phyloP scores from a whole-genome alignment of 768 basidiomycete species.

The Brasilioporus rufonigricans region DNA sequence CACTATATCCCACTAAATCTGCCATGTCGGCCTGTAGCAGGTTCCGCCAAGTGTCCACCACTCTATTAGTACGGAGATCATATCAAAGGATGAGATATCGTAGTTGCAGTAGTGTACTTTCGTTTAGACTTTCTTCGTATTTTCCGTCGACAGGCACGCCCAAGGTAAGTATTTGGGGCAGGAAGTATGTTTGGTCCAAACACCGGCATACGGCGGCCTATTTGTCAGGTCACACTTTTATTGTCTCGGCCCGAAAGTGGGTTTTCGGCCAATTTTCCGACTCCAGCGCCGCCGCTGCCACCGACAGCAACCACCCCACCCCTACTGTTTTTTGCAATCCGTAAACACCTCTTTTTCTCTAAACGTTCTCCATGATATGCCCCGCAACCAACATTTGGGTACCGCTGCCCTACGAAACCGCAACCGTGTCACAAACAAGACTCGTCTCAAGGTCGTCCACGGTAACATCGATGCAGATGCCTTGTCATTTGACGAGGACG shows the following conservation, averaged over 20 bases:
- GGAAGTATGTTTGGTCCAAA: slow-evolving; percentile 30
- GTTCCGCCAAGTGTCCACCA: neutral
- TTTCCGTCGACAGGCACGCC: neutral
- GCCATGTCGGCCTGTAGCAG: neutral
- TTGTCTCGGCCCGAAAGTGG: slow-evolving; percentile 52
- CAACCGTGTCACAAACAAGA: slow-evolving; percentile 92
- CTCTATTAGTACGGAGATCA: neutral
- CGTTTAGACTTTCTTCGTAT: slow-evolving; percentile 11
- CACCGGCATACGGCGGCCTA: slow-evolving; percentile 30
- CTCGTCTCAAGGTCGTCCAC: slow-evolving; percentile 79
- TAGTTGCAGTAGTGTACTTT: slow-evolving; percentile 14
- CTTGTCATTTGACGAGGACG: slow-evolving; percentile 80
- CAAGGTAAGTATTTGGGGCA: slow-evolving; percentile 30
- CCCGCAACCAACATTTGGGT: slow-evolving; percentile 75
- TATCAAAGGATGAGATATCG: neutral
- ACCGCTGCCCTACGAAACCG: slow-evolving; percentile 80
- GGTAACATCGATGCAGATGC: slow-evolving; percentile 81
- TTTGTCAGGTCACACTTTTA: slow-evolving; percentile 33
- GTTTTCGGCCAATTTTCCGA: slow-evolving; percentile 64
- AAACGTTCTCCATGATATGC: slow-evolving; percentile 76
- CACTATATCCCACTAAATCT: neutral
- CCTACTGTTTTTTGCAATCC: slow-evolving; percentile 28
- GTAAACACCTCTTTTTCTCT: slow-evolving; percentile 39
- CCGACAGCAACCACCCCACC: slow-evolving; percentile 43
- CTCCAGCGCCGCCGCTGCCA: slow-evolving; percentile 56